Evolutionary conservation across 768 basidiomycete species (phyloP).

Genomic region (Rhizopogon sp.): DNA sequence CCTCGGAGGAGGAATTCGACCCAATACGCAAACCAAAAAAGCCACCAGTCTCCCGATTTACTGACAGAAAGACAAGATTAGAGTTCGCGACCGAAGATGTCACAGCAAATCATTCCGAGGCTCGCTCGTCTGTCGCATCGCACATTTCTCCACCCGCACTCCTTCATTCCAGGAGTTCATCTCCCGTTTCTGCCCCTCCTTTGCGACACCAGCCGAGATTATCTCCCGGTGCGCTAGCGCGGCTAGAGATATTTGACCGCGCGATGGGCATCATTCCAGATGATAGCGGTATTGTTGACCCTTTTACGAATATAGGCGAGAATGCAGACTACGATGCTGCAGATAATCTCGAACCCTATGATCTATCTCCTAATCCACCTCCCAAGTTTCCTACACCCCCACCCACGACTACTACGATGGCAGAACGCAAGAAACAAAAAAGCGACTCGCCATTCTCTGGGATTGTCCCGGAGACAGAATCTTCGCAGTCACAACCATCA

Average conservation of each 20-base stretch:
- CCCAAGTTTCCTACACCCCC: not conserved
- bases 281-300: not conserved
- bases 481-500: conserved; percentile 17
- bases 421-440: not conserved
- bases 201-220: conserved; percentile 9
- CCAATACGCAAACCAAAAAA: not conserved
- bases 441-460: conserved; percentile 2
- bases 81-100: not conserved
- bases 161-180: not conserved
- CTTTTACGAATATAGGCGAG: not conserved
- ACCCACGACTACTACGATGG: not conserved
- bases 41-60: not conserved
- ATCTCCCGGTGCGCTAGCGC: conserved; percentile 22
- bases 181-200: not conserved
- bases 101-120: not conserved
- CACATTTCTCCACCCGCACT: not conserved
- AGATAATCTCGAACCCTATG: not conserved
- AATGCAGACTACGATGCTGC: conserved; percentile 1
- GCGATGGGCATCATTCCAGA: conserved; percentile 9
- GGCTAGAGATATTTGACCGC: conserved; percentile 25
- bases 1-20: not conserved
- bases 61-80: not conserved
- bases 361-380: conserved; percentile 6
- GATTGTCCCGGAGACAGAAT: conserved; percentile 29
- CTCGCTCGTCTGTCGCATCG: not conserved